Percentiles rank a stretch among this genome's conserved stretches.
These are phyloP conservation scores for Aspergillus ochraceus DNA, from an alignment of 2,329 filamentous ascomycete genomes.

Conservation along the genomic window DNA sequence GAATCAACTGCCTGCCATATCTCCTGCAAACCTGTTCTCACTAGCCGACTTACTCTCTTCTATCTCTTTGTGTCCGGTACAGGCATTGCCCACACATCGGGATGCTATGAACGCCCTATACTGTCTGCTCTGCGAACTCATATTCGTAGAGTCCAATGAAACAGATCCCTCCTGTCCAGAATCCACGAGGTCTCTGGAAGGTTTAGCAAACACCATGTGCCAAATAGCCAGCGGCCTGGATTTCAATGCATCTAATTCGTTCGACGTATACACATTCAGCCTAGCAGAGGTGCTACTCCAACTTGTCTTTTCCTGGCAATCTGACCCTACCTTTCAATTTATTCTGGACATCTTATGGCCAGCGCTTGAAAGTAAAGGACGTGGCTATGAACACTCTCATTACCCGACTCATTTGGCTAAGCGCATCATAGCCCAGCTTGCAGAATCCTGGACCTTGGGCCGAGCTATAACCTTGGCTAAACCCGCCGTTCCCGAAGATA, in stretches of 20 bases:
- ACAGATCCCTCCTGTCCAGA: neutral
- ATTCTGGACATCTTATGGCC: slow-evolving; percentile 21
- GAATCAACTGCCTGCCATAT: neutral
- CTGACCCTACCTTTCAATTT: slow-evolving; percentile 3
- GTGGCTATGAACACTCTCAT: slow-evolving; percentile 25
- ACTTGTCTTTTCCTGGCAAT: slow-evolving; percentile 6
- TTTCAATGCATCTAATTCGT: neutral
- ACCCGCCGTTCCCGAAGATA: slow-evolving; percentile 13
- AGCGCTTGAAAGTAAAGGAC: slow-evolving; percentile 11
- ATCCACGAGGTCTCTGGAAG: neutral
- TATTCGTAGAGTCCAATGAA: slow-evolving; percentile 1
- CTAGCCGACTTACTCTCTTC: neutral
- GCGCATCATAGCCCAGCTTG: slow-evolving; percentile 17
- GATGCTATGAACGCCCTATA: slow-evolving; percentile 16
- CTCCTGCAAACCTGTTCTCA: neutral
- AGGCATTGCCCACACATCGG: slow-evolving; percentile 6
- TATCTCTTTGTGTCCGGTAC: neutral
- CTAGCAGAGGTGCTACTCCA: slow-evolving; percentile 12
- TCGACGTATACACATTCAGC: slow-evolving; percentile 17
- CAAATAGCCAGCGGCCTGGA: slow-evolving; percentile 3
- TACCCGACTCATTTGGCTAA: slow-evolving; percentile 24
- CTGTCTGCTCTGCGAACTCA: slow-evolving; percentile 11
- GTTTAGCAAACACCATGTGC: neutral
- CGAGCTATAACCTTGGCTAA: slow-evolving; percentile 1
- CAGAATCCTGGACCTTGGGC: slow-evolving; percentile 5